phyloP scores from a whole-genome alignment of 2,329 filamentous ascomycete species.

The Neonectria punicea region DNA sequence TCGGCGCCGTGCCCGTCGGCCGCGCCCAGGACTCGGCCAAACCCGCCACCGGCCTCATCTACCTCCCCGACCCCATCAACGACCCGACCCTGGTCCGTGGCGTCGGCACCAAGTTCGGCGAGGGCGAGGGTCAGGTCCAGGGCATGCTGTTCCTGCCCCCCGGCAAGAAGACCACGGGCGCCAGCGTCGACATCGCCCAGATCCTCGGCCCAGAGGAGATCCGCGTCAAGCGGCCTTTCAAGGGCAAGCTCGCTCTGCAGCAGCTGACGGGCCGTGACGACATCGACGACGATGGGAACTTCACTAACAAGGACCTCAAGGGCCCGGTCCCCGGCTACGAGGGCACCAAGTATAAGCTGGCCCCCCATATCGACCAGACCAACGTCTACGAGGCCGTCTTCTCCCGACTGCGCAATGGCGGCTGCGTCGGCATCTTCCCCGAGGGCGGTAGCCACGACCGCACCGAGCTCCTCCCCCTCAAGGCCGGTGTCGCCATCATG shows the following conservation, averaged over 20 bases:
- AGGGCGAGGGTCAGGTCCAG: slow-evolving; percentile 75
- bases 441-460: slow-evolving; percentile 97
- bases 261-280: slow-evolving; percentile 87
- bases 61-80: slow-evolving; percentile 86
- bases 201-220: slow-evolving; percentile 85
- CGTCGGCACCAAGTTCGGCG: slow-evolving; percentile 84
- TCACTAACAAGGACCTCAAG: slow-evolving; percentile 65
- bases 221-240: slow-evolving; percentile 87
- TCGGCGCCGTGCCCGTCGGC: slow-evolving; percentile 92
- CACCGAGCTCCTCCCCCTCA: slow-evolving; percentile 89
- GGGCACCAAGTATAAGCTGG: slow-evolving; percentile 86
- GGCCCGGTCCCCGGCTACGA: slow-evolving; percentile 71
- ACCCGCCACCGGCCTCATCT: slow-evolving; percentile 81
- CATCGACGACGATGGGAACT: slow-evolving; percentile 72
- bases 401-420: slow-evolving; percentile 80
- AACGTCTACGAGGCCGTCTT: slow-evolving; percentile 96
- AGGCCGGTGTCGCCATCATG: slow-evolving; percentile 98
- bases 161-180: slow-evolving; percentile 78
- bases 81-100: slow-evolving; percentile 85
- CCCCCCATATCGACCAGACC: slow-evolving; percentile 93
- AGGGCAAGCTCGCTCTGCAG: slow-evolving; percentile 75
- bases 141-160: slow-evolving; percentile 90
- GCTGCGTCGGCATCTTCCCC: slow-evolving; percentile 95
- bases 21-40: slow-evolving; percentile 91
- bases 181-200: slow-evolving; percentile 85